These are phyloP conservation scores for Thinopyrum elongatum DNA, from an alignment of 176 grass and related monocot species.

Conservation along the genomic window DNA sequence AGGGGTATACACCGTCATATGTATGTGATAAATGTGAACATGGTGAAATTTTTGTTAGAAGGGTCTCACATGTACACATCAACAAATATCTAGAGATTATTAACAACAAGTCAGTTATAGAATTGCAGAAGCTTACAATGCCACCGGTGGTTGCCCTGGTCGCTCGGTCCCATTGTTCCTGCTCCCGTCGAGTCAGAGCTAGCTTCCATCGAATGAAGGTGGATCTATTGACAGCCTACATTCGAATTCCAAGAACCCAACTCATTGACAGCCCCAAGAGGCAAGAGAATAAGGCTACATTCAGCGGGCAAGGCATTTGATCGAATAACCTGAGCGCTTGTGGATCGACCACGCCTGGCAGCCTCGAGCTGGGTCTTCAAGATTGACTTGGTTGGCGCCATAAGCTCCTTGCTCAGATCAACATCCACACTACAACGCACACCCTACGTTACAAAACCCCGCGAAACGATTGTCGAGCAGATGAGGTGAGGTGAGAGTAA, in stretches of 20 bases:
- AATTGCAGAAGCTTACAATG: constrained; percentile 48
- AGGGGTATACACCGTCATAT: background rate
- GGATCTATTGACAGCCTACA: constrained; percentile 50
- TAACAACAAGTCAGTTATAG: constrained; percentile 5
- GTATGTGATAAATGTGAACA: background rate
- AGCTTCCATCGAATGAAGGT: constrained; percentile 73
- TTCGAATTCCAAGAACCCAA: constrained; percentile 16
- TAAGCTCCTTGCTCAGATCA: constrained; percentile 95
- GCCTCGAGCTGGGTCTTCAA: constrained; percentile 78
- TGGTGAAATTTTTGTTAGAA: background rate
- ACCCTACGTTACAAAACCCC: background rate
- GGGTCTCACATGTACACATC: background rate
- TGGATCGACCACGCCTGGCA: constrained; percentile 60
- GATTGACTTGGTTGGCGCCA: constrained; percentile 63
- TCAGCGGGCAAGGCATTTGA: background rate
- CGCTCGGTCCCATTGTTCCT: constrained; percentile 82
- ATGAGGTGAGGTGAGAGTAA: constrained; percentile 24
- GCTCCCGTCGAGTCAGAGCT: constrained; percentile 78
- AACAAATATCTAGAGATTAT: background rate
- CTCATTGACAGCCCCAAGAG: background rate
- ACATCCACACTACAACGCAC: constrained; percentile 64
- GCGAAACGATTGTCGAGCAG: constrained; percentile 1
- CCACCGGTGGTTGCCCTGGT: constrained; percentile 73
- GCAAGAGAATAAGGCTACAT: constrained; percentile 5
- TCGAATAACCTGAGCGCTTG: constrained; percentile 31